Percentiles rank a stretch among this genome's conserved stretches.
Evolutionary conservation across 164 flowering plant species (phyloP).

Genomic region (Dillenia suffruticosa): DNA sequence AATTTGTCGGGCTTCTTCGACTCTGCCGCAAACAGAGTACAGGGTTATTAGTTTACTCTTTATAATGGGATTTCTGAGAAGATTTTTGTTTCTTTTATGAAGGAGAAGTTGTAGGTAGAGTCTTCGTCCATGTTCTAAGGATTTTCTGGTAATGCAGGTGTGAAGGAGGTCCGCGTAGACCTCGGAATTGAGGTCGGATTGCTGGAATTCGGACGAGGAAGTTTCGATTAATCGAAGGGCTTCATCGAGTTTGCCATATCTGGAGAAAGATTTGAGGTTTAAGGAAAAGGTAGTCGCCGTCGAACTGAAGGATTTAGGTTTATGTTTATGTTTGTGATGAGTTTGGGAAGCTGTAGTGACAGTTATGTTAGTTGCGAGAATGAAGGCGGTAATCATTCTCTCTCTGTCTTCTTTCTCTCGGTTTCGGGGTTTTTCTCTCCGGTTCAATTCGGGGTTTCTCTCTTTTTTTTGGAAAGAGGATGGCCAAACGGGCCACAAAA

Average conservation of each 20-base stretch:
- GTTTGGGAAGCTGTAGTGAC: conserved; percentile 2
- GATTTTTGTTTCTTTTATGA: background rate
- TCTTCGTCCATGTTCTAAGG: conserved; percentile 26
- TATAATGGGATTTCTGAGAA: conserved; percentile 21
- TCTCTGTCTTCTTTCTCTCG: background rate
- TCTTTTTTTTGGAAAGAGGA: too few relatives aligned
- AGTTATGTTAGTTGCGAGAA: conserved; percentile 13
- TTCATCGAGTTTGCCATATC: conserved; percentile 28
- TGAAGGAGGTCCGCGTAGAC: conserved; percentile 28
- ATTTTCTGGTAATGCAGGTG: conserved; percentile 19
- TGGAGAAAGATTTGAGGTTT: conserved; percentile 20
- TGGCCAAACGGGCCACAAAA: too few relatives aligned
- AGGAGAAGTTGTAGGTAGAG: conserved; percentile 29
- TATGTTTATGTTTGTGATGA: conserved; percentile 2
- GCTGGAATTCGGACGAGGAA: conserved; percentile 9
- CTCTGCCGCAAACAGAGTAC: conserved; percentile 29
- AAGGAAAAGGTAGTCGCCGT: background rate
- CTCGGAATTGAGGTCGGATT: conserved; percentile 3
- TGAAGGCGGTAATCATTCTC: conserved; percentile 13
- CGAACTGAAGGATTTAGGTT: conserved; percentile 4
- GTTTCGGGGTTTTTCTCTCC: too few relatives aligned
- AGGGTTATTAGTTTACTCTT: conserved; percentile 37
- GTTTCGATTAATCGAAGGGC: conserved; percentile 28
- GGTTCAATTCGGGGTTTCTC: too few relatives aligned
- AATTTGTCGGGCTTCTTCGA: conserved; percentile 31